Percentiles rank a stretch among this genome's conserved stretches.
Evolutionary conservation across 2,329 filamentous ascomycete species (phyloP).

Genomic region (Sporothrix euskadiensis): DNA sequence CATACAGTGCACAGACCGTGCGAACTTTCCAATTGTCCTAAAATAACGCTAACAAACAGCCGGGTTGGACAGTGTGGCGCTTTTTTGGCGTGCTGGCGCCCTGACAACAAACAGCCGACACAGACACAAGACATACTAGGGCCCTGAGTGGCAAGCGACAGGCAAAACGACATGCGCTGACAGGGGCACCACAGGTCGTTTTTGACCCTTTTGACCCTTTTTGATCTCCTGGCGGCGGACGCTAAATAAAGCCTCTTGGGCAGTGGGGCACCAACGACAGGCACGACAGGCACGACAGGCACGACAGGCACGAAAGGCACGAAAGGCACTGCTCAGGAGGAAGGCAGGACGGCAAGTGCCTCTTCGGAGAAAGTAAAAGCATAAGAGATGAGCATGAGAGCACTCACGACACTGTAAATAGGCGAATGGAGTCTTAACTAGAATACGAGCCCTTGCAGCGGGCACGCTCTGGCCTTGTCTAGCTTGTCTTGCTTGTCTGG

Average conservation of each 20-base stretch:
- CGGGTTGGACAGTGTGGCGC: neutral
- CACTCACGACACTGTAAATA: neutral
- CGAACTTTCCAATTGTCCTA: neutral
- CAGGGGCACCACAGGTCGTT: constrained; percentile 7
- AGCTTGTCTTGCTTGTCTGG: neutral
- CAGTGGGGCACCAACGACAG: neutral
- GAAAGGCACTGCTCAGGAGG: neutral
- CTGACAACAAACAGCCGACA: neutral
- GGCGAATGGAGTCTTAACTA: neutral
- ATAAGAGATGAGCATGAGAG: neutral
- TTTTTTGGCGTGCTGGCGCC: neutral
- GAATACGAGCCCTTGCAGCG: neutral
- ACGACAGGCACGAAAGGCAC: neutral
- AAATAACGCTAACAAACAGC: neutral
- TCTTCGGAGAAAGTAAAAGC: neutral
- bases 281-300: no score
- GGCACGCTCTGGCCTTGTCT: neutral
- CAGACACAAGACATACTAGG: neutral
- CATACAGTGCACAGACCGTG: constrained; percentile 21
- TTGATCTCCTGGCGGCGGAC: constrained; percentile 2
- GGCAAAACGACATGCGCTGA: neutral
- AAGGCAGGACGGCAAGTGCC: neutral
- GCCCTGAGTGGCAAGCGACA: neutral
- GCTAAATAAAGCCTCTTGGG: neutral
- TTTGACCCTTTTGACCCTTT: neutral